These are phyloP conservation scores for Citrus medica DNA, from an alignment of 345 rosid species.

Conservation along the genomic window DNA sequence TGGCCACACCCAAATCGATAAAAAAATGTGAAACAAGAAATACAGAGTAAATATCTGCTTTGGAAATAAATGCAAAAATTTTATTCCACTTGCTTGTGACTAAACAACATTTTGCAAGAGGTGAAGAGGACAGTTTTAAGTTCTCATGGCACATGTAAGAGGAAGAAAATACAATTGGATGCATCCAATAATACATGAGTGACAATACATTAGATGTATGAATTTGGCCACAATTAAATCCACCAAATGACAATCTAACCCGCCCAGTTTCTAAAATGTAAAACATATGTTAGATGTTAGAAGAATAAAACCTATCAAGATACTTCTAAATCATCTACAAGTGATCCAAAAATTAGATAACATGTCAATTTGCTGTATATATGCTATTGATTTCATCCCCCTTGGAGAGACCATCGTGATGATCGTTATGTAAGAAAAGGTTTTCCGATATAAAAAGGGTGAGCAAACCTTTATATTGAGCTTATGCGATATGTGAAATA, in stretches of 20 bases:
- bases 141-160: neutral
- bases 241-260: neutral
- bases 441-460: neutral
- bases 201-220: neutral
- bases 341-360: neutral
- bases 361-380: neutral
- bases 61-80: neutral
- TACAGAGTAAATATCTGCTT: neutral
- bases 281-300: neutral
- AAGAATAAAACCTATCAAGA: neutral
- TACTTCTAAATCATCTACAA: neutral
- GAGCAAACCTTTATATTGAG: conserved; percentile 55
- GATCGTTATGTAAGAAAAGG: neutral
- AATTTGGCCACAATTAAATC: neutral
- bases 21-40: conserved; percentile 9
- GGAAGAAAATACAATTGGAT: neutral
- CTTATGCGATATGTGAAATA: conserved; percentile 45
- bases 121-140: neutral
- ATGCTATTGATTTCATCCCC: neutral
- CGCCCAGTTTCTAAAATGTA: neutral
- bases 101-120: neutral
- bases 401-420: neutral
- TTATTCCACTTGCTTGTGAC: neutral
- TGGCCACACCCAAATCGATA: conserved; percentile 92
- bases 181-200: neutral